Base-by-base conservation (phyloP, 192 early-diverging fungal species). In the Kickxella alabastrina region DNA sequence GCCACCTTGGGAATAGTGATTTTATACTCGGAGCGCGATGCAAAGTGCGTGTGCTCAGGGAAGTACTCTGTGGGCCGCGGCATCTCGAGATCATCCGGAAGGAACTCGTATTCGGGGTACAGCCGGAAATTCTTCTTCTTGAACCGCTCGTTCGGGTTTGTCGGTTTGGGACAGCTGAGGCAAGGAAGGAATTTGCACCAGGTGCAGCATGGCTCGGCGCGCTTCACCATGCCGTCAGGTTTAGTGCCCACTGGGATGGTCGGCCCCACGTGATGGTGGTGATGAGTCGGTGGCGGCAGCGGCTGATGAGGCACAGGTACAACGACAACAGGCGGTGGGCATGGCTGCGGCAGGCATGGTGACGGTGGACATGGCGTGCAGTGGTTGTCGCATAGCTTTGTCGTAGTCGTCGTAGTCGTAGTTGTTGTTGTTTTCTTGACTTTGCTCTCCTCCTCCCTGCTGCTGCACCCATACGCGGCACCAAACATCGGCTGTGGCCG, bases 101-200 rank as follows among this genome's bases (percentile, higher is more conserved):
- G 57, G 26, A 75, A 75, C 57, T 75, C 72, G 62, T 75, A 75
- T 21, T 75, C 72, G 9, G 72, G 72, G 41, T 52, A 68, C 39
- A 75, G 49, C 0, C 72, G 56, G 49, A 75, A 75, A 31, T 75
- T 75, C 10, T 6, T 5, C 45, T 68, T 75, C 10, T 59, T 49
- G 65, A 75, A 75, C 0, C 72, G 59, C 32, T 43, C 64, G 34
- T 75, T 75, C 2, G 64, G 56, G 43, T 75, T 75, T 5, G 62
- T 54, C 10, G 70, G 70, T n/a, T 62, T 50, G 10, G 70, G 70
- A 34, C 70, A 74, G 41, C 52, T 52, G 0, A 74, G 55, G 26
- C 70, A 74, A 4, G 70, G 70, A 0, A 74, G 63, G 63, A 74
- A 62, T 43, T 52, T 57, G 59, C 70, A 74, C 70, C 70, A 74